phyloP scores from a whole-genome alignment of 352 stramenopile species.

The Phytophthora palmivora region DNA sequence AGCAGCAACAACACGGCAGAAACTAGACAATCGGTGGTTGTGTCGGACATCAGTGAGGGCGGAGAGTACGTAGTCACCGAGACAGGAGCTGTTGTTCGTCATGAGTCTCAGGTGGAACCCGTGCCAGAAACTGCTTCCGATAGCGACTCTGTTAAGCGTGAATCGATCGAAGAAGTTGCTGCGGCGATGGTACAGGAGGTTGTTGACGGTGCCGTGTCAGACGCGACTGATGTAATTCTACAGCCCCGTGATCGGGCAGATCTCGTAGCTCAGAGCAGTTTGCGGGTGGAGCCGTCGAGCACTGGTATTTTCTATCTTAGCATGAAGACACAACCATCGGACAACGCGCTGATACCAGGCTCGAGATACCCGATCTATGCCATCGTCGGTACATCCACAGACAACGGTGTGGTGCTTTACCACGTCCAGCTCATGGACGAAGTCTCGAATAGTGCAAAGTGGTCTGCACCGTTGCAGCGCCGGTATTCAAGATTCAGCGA shows the following conservation, averaged over 20 bases:
- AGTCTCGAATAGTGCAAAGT: conserved; percentile 33
- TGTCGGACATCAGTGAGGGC: conserved; percentile 28
- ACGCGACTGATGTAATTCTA: background rate
- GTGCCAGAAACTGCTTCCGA: conserved; percentile 3
- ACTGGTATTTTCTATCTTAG: conserved; percentile 23
- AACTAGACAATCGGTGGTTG: conserved; percentile 15
- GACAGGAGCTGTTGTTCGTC: conserved; percentile 31
- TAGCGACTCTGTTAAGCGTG: conserved; percentile 4
- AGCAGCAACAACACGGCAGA: conserved; percentile 19
- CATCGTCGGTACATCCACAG: conserved; percentile 38
- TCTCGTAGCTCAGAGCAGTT: conserved; percentile 23
- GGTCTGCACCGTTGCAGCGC: conserved; percentile 34
- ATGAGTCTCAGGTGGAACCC: conserved; percentile 6
- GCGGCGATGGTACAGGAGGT: conserved; percentile 29
- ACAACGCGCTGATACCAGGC: conserved; percentile 5
- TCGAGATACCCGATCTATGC: conserved; percentile 29
- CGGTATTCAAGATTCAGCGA: conserved; percentile 68
- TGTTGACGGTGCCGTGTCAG: conserved; percentile 23
- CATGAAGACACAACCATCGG: conserved; percentile 13
- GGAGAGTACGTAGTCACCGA: conserved; percentile 39
- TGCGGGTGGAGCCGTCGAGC: conserved; percentile 30
- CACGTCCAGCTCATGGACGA: conserved; percentile 49
- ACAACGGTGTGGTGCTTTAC: conserved; percentile 49
- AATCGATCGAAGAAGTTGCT: conserved; percentile 28
- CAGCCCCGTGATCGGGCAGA: conserved; percentile 5